A percentile compares a stretch with the other conserved stretches of the same genome.
phyloP scores from a whole-genome alignment of 192 early-diverging fungal genomes.

The Funneliformis geosporum region DNA sequence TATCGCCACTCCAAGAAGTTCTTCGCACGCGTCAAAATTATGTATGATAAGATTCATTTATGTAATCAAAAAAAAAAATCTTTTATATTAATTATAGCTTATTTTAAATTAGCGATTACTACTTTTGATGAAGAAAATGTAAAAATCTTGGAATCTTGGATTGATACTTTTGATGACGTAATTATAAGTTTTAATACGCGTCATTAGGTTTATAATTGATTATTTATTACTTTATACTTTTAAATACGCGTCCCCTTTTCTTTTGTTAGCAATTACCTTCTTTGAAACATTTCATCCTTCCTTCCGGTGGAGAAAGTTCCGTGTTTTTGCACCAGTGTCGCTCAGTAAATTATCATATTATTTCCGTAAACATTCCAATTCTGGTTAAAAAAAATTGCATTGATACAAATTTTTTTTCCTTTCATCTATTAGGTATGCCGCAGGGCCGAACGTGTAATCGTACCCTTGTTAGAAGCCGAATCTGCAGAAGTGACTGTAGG shows the following conservation, averaged over 20 bases:
- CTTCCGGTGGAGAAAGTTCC: slow-evolving; percentile 83
- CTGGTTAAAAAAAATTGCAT: neutral
- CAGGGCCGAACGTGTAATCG: slow-evolving; percentile 80
- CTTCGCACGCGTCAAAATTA: slow-evolving; percentile 58
- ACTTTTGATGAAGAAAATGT: slow-evolving; percentile 75
- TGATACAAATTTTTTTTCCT: neutral
- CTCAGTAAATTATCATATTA: slow-evolving; percentile 48
- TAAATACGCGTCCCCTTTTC: neutral
- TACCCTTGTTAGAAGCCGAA: slow-evolving; percentile 64
- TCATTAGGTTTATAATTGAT: neutral
- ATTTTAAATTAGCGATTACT: slow-evolving; percentile 53
- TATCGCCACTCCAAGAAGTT: slow-evolving; percentile 79
- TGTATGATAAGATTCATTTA: slow-evolving; percentile 25
- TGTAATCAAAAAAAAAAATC: neutral
- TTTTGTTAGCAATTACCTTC: slow-evolving; percentile 43
- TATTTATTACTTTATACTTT: no score
- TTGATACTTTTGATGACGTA: slow-evolving; percentile 71
- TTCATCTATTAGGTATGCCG: slow-evolving; percentile 57
- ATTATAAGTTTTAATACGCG: slow-evolving; percentile 57
- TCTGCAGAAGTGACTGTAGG: slow-evolving; percentile 59
- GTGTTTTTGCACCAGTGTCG: slow-evolving; percentile 82
- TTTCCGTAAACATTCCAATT: neutral
- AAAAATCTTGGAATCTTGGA: slow-evolving; percentile 76
- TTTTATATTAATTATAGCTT: neutral
- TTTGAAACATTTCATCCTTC: slow-evolving; percentile 48